Evolutionary conservation across 2,329 filamentous ascomycete genomes (phyloP), one percentile per base, ranked within the genome.

Genomic region (Hymenoscyphus salicellus): DNA sequence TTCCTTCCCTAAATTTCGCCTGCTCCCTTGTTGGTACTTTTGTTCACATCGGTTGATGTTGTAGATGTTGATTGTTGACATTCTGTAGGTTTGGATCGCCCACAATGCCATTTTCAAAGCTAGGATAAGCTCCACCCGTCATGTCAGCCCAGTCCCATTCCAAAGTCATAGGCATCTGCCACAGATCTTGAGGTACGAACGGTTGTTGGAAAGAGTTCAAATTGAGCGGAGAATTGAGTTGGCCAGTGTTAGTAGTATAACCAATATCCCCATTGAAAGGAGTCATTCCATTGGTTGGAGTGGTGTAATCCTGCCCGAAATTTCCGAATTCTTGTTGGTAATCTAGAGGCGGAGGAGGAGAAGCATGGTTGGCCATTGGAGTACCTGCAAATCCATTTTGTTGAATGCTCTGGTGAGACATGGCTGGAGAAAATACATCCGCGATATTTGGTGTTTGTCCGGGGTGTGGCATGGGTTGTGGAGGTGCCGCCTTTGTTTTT

Each of bases 161-260:
- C 26, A 98, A 83, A 2, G 92, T 96, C 89, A 97, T 96, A 1
- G 94, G 93, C 86, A 98, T 89, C 76, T 94, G 90, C 87, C 95
- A 99, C 30, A 98, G 78, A 78, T 98, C 95, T 72, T 94, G 92
- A 4, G 95, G 94, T 26, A 98, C 86, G 72, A 97, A 89, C 0
- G 93, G 93, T 70, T 96, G 91, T 72, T 93, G 89, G 74, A 93
- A 93, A 20, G 81, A 73, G 14, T 78, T 76, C 41, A 79, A 74
- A 63, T 70, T 73, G 10, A 72, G 60, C 11, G 72, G 68, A 1
- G 71, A 70, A 73, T 69, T 70, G 28, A 69, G 65, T 41, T 61
- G 60, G 7, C 73, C 74, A n/a, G 74, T 74, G 6, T 71, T 69
- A 6, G 72, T 66, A 17, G 66, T 56, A 57, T 69, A 72, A 28